Base-by-base conservation (phyloP, 1,284 basidiomycete species). In the Leccinum fuscescens region DNA sequence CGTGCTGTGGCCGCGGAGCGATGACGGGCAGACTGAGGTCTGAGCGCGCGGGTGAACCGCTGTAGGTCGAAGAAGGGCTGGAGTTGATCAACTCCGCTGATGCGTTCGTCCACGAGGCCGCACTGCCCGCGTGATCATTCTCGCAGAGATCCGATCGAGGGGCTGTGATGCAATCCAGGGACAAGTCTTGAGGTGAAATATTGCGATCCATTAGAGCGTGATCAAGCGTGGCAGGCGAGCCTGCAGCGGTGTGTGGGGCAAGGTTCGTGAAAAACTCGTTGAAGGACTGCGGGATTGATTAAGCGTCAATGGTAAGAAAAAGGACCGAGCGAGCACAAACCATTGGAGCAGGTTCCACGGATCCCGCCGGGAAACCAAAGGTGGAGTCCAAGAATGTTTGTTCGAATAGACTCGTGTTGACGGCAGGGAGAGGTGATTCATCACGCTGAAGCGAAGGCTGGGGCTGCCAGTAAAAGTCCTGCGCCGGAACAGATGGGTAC, bases 371-470 rank as follows among this genome's bases (percentile, higher is more conserved):
- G 64, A 72, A 74, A 6, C 67, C 66, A 50, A 70, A 67, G 50
- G 69, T 69, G 20, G 72, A 70, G 61, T 54, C 29, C 39, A 62
- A 48, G 72, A 81, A 85, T 3, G 74, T 69, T 1, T 76, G 73
- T 29, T 85, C 76, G 71, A 85, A 85, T 55, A 86, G 72, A 52
- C 76, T 76, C 2, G 78, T 76, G 63, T 83, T 76, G n/a, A 79
- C 76, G 20, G 82, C 84, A 0, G 83, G 83, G 2, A 85, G 77
- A 6, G 80, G 78, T 1, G 79, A 79, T 53, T 76, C 67, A 59
- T 79, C 79, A 1, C 75, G 75, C 60, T 79, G 76, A 27, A 81
- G 70, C 5, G 71, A 72, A 4, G 68, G n/a, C 11, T 61, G 53
- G 20, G 48, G 7, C 35, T 44, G 39, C 8, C 37, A 11, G 3